These are phyloP conservation scores for Phyllosticta ampelicida DNA, from an alignment of 2,329 filamentous ascomycete genomes.

Conservation along the genomic window DNA sequence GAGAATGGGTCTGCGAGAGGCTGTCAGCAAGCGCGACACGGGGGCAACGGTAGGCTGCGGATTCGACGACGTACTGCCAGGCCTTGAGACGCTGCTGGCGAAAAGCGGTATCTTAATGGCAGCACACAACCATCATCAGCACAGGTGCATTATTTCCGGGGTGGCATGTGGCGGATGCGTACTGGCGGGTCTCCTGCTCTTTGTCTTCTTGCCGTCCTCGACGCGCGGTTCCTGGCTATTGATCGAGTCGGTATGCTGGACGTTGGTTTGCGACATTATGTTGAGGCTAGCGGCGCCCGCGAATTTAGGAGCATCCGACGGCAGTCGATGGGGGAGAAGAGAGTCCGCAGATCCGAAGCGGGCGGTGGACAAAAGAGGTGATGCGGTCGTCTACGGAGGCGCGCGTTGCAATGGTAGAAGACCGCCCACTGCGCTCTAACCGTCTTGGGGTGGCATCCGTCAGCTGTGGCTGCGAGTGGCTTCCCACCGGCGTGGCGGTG, in stretches of 20 bases:
- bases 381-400: conserved; percentile 1
- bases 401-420: conserved; percentile 4
- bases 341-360: background rate
- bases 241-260: conserved; percentile 33
- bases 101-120: conserved; percentile 73
- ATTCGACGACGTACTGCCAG: conserved; percentile 68
- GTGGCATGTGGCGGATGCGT: conserved; percentile 23
- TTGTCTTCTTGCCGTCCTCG: conserved; percentile 50
- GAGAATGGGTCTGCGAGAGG: conserved; percentile 64
- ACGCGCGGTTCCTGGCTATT: conserved; percentile 32
- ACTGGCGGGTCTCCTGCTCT: conserved; percentile 89
- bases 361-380: background rate
- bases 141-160: background rate
- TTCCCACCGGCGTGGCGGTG: background rate
- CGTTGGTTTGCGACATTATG: conserved; percentile 36
- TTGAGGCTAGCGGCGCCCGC: background rate
- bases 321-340: background rate
- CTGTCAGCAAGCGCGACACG: conserved; percentile 27
- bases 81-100: conserved; percentile 94
- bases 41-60: conserved; percentile 3
- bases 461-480: background rate
- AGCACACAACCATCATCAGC: conserved; percentile 16
- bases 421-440: background rate
- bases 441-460: conserved; percentile 5
- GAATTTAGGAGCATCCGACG: conserved; percentile 3